Base-by-base conservation (phyloP, 352 stramenopile species). In the Pythium sukuiense region DNA sequence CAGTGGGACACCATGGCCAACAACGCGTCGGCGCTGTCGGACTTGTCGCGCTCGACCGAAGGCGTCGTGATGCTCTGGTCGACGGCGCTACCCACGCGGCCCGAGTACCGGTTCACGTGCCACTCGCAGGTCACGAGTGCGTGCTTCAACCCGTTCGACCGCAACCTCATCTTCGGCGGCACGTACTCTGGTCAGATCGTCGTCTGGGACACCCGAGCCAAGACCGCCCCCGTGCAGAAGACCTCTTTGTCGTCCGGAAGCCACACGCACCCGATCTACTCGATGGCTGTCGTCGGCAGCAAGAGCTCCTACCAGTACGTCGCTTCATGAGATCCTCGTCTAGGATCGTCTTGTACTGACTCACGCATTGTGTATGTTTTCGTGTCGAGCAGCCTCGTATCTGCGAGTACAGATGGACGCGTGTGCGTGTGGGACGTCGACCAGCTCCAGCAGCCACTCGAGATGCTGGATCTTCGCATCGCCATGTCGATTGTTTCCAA, bases 221-320 rank as follows among this genome's bases (percentile, higher is more conserved):
- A 94, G 72, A 76, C 69, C 13, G 78, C 83, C 13, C 88, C 88
- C 0, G 87, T 96, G 55, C 84, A 94, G 48, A 95, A 94, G 65
- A 96, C 86, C 4, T 86, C 81, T 53, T 68, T 96, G 26, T 93
- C 87, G 32, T 77, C 85, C 14, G 84, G 80, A 33, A 90, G 84
- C 59, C 88, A 96, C 64, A 96, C 87, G 29, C 88, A 96, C 55
- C 88, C 88, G 24, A 93, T 96, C 59, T 96, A 96, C 66, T 77
- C 85, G 2, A 94, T 96, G 83, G 70, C 76, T 39, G 74, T 96
- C 56, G 80, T 92, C 14, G 88, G 88, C 32, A 89, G 81, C 16
- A 95, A 95, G 71, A 91, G 71, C 30, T 80, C 83, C 11, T 92
- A 90, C 69, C 80, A 88, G 87, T 95, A 81, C 61, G 82, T 82